Conservation (phyloP, 2,329 filamentous ascomycete species). For the Metarhizium album region DNA sequence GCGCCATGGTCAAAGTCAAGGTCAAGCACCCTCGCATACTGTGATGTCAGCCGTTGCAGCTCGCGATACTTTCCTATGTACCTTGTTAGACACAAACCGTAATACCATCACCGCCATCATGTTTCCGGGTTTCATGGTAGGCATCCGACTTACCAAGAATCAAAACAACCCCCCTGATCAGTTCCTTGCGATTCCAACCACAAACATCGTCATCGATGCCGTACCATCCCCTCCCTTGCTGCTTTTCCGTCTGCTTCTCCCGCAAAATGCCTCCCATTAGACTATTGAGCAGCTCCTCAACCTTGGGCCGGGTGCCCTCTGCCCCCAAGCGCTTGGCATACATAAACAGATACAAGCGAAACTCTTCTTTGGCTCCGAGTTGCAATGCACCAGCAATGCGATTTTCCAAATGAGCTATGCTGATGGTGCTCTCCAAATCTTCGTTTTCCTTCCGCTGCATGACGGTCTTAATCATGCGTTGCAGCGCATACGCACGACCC, state of each 20-base stretch:
- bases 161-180: conserved; percentile 83
- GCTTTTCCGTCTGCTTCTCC: conserved; percentile 39
- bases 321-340: conserved; percentile 92
- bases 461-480: conserved; percentile 81
- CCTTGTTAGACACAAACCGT: conserved; percentile 11
- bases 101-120: not conserved
- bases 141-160: conserved; percentile 62
- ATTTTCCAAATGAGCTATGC: conserved; percentile 91
- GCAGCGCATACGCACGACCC: conserved; percentile 81
- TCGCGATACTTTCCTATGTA: conserved; percentile 81
- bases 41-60: conserved; percentile 85
- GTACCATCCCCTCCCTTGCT: conserved; percentile 49
- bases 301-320: conserved; percentile 77
- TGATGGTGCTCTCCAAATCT: conserved; percentile 80
- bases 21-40: conserved; percentile 77
- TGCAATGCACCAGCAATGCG: conserved; percentile 81
- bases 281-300: conserved; percentile 80
- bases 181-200: conserved; percentile 79
- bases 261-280: conserved; percentile 63
- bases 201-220: conserved; percentile 63
- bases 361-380: conserved; percentile 80
- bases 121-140: not conserved
- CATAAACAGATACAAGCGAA: conserved; percentile 92
- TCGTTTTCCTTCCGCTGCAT: conserved; percentile 86
- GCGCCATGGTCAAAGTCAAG: conserved; percentile 40